Base-by-base conservation (phyloP, 108 stramenopile genomes). In the Skeletonema grethae region DNA sequence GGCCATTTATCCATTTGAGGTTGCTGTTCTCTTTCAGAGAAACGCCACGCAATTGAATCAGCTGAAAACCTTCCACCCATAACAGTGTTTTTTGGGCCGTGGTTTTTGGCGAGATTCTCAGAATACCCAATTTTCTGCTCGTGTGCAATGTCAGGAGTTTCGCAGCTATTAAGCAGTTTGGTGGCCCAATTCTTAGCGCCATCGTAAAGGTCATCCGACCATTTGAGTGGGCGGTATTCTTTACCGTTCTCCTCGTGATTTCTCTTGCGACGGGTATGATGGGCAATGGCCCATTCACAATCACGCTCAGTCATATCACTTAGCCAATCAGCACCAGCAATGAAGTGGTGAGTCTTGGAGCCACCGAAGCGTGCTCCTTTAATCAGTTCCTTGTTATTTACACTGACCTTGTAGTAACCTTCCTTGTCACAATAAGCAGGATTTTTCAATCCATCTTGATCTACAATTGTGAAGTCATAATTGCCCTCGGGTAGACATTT, bases 71-170 rank as follows among this genome's bases (percentile, higher is more conserved):
- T 36, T 35, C 11, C 16, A 1, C 68, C 76, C 68, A 43, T 62
- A 4, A 6, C 5, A 20, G 32, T 31, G 28, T 12, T 20, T 13
- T 48, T 62, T 0, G 24, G 0, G 10, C 75, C 75, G 20, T 55
- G 57, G 63, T 76, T 69, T 57, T 69, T 69, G 24, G 76, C 76
- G 5, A 76, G 61, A 34, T 76, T 76, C 55, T 76, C 68, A 16
- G 68, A 67, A 18, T 76, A 61, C 2, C 63, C 56, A 38, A 55
- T 57, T 15, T 25, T 38, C 9, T 5, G 12, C 25, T 64, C 61
- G 48, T 76, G 76, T 10, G 63, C 31, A 32, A 76, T 69, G 11
- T 57, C 68, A 6, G 11, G 20, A 0, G 63, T 50, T 16, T 69
- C 36, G 5, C 73, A 75, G 7, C 34, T 38, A 28, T 18, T 12